phyloP scores from a whole-genome alignment of 495 filamentous ascomycete species.

The Xylaria palmicola region DNA sequence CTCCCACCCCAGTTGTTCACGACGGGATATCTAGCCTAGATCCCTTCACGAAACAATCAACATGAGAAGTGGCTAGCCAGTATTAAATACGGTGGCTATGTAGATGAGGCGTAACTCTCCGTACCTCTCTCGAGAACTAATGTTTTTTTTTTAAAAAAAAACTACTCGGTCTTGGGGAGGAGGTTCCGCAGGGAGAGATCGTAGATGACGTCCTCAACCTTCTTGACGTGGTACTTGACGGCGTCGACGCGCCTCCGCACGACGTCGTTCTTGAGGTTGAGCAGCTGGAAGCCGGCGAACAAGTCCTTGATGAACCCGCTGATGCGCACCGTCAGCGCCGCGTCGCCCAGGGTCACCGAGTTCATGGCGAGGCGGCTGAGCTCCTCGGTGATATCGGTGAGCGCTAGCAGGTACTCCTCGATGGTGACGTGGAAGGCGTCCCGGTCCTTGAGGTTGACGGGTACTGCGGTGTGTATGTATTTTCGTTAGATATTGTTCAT shows the following conservation, averaged over 20 bases:
- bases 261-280: slow-evolving; percentile 95
- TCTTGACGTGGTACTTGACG: slow-evolving; percentile 97
- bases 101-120: neutral
- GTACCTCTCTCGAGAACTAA: too few species aligned
- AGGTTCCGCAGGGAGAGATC: slow-evolving; percentile 86
- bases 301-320: slow-evolving; percentile 92
- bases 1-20: neutral
- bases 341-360: slow-evolving; percentile 90
- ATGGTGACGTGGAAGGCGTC: slow-evolving; percentile 94
- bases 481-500: neutral
- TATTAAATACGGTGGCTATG: neutral
- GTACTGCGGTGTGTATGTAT: slow-evolving; percentile 56
- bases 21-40: neutral
- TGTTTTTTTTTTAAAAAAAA: too few species aligned
- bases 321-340: slow-evolving; percentile 76
- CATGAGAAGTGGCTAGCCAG: neutral
- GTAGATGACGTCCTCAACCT: slow-evolving; percentile 97
- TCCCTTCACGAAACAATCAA: neutral
- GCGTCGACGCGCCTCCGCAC: slow-evolving; percentile 84
- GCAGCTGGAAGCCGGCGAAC: slow-evolving; percentile 90
- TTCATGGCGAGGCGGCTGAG: slow-evolving; percentile 92
- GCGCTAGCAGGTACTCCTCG: slow-evolving; percentile 89
- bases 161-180: slow-evolving; percentile 49
- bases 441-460: slow-evolving; percentile 84
- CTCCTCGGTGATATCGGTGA: slow-evolving; percentile 86